phyloP scores from a whole-genome alignment of 1,139 yeast species.

The Debaryomyces udenii region DNA sequence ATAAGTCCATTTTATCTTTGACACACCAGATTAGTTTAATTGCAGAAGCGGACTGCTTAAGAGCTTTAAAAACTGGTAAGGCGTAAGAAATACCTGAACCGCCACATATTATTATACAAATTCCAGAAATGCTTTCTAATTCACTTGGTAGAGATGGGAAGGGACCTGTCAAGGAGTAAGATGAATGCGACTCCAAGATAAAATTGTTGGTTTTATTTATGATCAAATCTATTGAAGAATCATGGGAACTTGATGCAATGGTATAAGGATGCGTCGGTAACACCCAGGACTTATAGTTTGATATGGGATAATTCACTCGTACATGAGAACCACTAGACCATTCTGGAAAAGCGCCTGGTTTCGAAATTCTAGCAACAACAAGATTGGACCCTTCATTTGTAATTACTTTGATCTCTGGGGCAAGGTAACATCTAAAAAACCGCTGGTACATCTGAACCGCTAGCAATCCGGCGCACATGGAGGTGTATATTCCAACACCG shows the following conservation, averaged over 20 bases:
- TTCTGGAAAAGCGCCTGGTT: slow-evolving; percentile 29
- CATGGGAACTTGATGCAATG: slow-evolving; percentile 20
- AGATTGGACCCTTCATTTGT: slow-evolving; percentile 23
- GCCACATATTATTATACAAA: slow-evolving; percentile 70
- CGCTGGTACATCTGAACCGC: slow-evolving; percentile 29
- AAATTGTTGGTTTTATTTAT: slow-evolving; percentile 24
- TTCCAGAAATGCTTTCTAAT: slow-evolving; percentile 41
- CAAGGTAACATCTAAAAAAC: slow-evolving; percentile 15
- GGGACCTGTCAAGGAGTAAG: slow-evolving; percentile 32
- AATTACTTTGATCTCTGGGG: slow-evolving; percentile 16
- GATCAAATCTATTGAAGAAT: slow-evolving; percentile 28
- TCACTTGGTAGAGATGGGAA: slow-evolving; percentile 30
- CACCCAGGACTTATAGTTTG: slow-evolving; percentile 26
- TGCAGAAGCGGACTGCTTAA: slow-evolving; percentile 20
- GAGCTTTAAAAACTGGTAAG: slow-evolving; percentile 55
- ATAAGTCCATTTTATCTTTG: slow-evolving; percentile 44
- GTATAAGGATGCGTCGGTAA: slow-evolving; percentile 48
- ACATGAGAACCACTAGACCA: slow-evolving; percentile 43
- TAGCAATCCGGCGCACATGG: slow-evolving; percentile 24
- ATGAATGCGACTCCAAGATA: slow-evolving; percentile 16
- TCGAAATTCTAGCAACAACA: slow-evolving; percentile 28
- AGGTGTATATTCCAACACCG: slow-evolving; percentile 32
- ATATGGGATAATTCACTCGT: slow-evolving; percentile 27
- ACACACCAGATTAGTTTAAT: slow-evolving; percentile 56
- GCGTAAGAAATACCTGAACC: slow-evolving; percentile 88